Evolutionary conservation across 495 filamentous ascomycete species (phyloP), one percentile per base, ranked within the genome.

Genomic region (Symbiotaphrina buchneri): DNA sequence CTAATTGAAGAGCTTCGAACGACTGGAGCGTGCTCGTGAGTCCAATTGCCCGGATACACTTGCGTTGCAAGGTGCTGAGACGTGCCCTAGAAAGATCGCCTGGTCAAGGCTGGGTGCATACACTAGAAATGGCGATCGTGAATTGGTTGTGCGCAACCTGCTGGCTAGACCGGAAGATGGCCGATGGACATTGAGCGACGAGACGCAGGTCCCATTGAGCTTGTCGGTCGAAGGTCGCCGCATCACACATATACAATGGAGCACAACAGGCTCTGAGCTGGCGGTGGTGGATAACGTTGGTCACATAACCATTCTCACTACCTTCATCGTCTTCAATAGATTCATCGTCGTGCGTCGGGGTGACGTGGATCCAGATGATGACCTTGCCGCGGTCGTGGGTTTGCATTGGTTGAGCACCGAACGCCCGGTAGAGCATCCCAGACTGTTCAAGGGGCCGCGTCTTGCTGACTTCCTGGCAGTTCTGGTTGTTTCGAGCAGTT

Each of bases 61-160:
- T 24, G 6, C 7, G 1, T 11, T 28, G 39, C 10, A 4, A 4
- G 5, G 10, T 15, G 28, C 30, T 8, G 22, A 25, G 7, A 7
- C 7, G 7, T 25, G 7, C 22, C 34, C 18, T 41, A 92, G 82
- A 41, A 73, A 65, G 38, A 63, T 94, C 32, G 73, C 74, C 29
- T 95, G 90, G 90, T 93, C 87, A 11, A 79, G 73, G 34, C 57
- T 70, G 44, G 87, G 87, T 33, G 85, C 85, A 18, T 71, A 71
- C 34, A 74, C 95, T 41, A 63, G 71, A 15, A 49, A 63, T n/a
- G 68, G 78, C 47, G 72, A 74, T 15, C 59, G 59, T 15, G 58
- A 56, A 4, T 55, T 94, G 19, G 65, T 71, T 36, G 53, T 90
- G 8, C 66, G 72, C 29, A 70, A 77, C 47, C 57, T 95, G 6